Base-by-base conservation (phyloP, 2,329 filamentous ascomycete genomes). In the Calonectria pseudoturangicola region DNA sequence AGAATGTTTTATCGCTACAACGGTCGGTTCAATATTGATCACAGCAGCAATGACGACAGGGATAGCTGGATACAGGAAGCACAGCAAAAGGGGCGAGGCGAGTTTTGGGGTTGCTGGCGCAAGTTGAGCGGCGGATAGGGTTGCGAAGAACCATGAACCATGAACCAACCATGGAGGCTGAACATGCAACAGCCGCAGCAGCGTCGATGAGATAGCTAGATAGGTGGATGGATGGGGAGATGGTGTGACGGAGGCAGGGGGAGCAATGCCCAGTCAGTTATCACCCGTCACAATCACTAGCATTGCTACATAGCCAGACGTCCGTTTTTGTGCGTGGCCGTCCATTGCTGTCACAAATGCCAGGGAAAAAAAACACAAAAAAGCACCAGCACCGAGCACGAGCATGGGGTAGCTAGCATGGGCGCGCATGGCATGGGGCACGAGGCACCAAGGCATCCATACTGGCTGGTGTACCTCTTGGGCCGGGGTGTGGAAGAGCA, bases 361-460 rank as follows among this genome's bases (percentile, higher is more conserved):
- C 36, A 60, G 18, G 28, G 36, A 33, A 25, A 39, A 50, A 50
- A 18, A 16, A 36, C 27, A 28, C 9, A 25, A 27, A 41, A 50
- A 36, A 28, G 39, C 39, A 58, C 50, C 56, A 60, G 65, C 65
- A 48, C 65, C 45, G 47, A 63, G 54, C 50, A 66, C 50, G 39
- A 65, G 60, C 68, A 70, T 41, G 48, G 48, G 67, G 36, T 47
- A 28, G 21, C 58, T 43, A 18, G 68, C 60, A 66, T 60, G 68
- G 67, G 47, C 25, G 27, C 50, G 39, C 28, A 67, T 62, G 51
- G 51, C 63, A 39, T 41, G 63, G 47, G 63, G 47, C 51, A 67
- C 69, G 64, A 71, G 64, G 69, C 69, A 67, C 36, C 64, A 71
- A 71, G 64, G 69, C 69, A 64, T 58, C 69, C 28, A 48, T 60